Evolutionary conservation across 148 eudicot species (phyloP).

Genomic region (Silene latifolia): DNA sequence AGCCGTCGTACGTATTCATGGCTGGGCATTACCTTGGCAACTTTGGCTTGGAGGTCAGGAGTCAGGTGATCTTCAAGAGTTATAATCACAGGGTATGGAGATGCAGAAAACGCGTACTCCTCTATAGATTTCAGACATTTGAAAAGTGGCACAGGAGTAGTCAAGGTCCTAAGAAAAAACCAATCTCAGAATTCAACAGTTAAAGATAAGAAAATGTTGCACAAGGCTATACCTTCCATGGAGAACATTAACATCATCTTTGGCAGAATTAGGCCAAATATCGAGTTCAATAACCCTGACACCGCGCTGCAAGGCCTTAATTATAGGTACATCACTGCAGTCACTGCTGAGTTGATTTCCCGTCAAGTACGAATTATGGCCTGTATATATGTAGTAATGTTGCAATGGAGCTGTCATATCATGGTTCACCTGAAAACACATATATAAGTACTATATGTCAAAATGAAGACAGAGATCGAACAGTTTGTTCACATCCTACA

Average conservation of each 20-base stretch:
- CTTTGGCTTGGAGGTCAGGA: slow-evolving; percentile 83
- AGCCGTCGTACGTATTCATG: too few species aligned
- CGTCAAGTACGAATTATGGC: slow-evolving; percentile 89
- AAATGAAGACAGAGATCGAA: too few species aligned
- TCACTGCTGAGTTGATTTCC: slow-evolving; percentile 95
- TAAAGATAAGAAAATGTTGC: too few species aligned
- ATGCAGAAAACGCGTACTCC: slow-evolving; percentile 75
- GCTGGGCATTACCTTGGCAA: slow-evolving; percentile 60
- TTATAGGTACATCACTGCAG: slow-evolving; percentile 84
- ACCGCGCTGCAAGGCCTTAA: slow-evolving; percentile 75
- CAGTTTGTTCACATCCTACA: too few species aligned
- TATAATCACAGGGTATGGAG: slow-evolving; percentile 83
- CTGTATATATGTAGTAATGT: slow-evolving; percentile 87
- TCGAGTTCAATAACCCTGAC: slow-evolving; percentile 95
- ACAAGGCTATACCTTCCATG: slow-evolving; percentile 99
- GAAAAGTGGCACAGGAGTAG: slow-evolving; percentile 72
- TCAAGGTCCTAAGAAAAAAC: slow-evolving; percentile 63
- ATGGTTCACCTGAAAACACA: slow-evolving; percentile 74
- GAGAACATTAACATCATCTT: slow-evolving; percentile 78
- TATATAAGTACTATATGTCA: too few species aligned
- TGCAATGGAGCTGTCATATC: slow-evolving; percentile 98
- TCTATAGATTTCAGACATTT: slow-evolving; percentile 82
- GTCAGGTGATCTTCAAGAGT: slow-evolving; percentile 96
- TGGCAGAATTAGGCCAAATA: slow-evolving; percentile 86
- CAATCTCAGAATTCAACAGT: slow-evolving; percentile 6